phyloP scores from a whole-genome alignment of 148 eudicot species.

The Rhododendron kiyosumense region DNA sequence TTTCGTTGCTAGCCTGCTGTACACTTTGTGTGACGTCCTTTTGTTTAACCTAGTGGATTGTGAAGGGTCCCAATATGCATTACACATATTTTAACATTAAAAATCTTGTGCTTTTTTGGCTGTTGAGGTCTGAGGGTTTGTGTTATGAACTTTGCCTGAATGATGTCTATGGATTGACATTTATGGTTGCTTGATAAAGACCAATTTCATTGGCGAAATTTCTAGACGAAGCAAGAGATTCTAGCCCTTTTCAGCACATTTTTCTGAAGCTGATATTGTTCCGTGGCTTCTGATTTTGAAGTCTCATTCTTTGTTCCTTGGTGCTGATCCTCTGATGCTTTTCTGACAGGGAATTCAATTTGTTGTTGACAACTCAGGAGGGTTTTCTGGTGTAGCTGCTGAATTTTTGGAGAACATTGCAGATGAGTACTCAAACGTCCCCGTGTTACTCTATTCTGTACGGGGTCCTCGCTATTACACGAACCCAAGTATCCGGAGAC shows the following conservation, averaged over 20 bases:
- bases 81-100: not conserved
- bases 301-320: not conserved
- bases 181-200: not conserved
- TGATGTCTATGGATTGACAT: not conserved
- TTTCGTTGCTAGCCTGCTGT: not conserved
- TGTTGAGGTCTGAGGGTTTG: not conserved
- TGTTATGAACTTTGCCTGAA: not conserved
- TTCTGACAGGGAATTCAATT: slow-evolving; percentile 80
- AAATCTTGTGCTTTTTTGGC: not conserved
- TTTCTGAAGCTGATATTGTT: not conserved
- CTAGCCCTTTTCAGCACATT: not conserved
- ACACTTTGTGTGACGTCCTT: not conserved
- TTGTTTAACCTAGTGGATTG: not conserved
- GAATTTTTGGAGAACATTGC: slow-evolving; percentile 74
- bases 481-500: slow-evolving; percentile 36
- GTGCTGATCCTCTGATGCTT: not conserved
- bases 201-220: not conserved
- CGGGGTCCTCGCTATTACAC: slow-evolving; percentile 44
- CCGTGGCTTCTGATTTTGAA: not conserved
- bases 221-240: not conserved
- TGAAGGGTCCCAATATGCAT: not conserved
- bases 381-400: slow-evolving; percentile 81
- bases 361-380: slow-evolving; percentile 83
- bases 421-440: slow-evolving; percentile 78
- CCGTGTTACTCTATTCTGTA: slow-evolving; percentile 68